These are phyloP conservation scores for Hypoxylon sp. DNA, from an alignment of 2,329 filamentous ascomycete species.

Conservation along the genomic window DNA sequence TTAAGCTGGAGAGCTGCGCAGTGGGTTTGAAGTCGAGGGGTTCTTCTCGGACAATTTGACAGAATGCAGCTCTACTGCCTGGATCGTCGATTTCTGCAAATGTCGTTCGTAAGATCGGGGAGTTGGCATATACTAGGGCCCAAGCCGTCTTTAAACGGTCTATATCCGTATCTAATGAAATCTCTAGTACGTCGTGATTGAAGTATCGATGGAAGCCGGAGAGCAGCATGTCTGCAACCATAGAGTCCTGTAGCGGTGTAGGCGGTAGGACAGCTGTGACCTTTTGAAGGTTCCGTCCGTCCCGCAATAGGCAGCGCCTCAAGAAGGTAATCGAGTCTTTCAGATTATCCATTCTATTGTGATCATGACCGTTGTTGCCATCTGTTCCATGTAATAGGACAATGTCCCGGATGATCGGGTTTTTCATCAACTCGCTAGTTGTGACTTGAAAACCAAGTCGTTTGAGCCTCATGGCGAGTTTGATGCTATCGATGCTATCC, in stretches of 20 bases:
- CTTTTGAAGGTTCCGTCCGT: conserved; percentile 56
- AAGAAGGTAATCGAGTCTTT: conserved; percentile 55
- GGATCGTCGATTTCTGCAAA: conserved; percentile 78
- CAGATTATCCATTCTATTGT: conserved; percentile 30
- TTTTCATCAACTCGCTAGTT: conserved; percentile 83
- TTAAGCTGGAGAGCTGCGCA: conserved; percentile 49
- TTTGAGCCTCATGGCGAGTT: conserved; percentile 80
- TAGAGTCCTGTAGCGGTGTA: conserved; percentile 88
- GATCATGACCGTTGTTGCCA: neutral
- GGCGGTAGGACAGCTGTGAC: conserved; percentile 77
- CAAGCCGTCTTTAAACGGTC: conserved; percentile 73
- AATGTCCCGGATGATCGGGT: conserved; percentile 77
- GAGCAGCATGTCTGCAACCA: conserved; percentile 85
- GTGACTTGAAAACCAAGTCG: conserved; percentile 71
- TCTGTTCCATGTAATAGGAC: conserved; percentile 45
- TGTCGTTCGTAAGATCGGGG: conserved; percentile 81
- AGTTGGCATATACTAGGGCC: conserved; percentile 68
- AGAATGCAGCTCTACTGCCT: conserved; percentile 65
- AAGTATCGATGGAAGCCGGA: conserved; percentile 85
- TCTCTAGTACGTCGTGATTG: conserved; percentile 82
- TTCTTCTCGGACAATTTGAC: conserved; percentile 62
- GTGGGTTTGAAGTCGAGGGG: conserved; percentile 41
- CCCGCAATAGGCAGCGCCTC: conserved; percentile 56
- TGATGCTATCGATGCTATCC: conserved; percentile 94
- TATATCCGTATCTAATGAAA: conserved; percentile 70